Evolutionary conservation across 352 stramenopile genomes (phyloP), one percentile per base, ranked within the genome.

Genomic region (Globisporangium heterothallicum): DNA sequence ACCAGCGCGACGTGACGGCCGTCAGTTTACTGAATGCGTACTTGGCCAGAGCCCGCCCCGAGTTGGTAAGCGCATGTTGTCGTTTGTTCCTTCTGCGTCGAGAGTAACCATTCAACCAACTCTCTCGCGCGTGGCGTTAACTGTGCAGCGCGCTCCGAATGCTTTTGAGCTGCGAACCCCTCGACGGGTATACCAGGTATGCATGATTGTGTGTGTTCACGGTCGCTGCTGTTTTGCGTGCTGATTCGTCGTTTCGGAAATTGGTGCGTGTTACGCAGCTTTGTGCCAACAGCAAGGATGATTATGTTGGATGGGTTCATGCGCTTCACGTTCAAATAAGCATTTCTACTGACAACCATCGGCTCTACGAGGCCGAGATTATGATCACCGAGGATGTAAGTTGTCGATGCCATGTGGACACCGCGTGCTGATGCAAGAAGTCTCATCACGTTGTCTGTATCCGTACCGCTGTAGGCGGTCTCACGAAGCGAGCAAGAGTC

Each of bases 311-410:
- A 35, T 93, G 83, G 83, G 88, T 92, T 43, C 80, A 90, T 32
- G 78, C 79, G 5, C 57, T 93, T 2, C 80, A 93, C 48, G 62
- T 88, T 6, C 80, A 93, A 58, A 93, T 92, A 50, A 77, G 74
- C 18, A 64, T 93, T 36, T 83, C 72, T 24, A 82, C 66, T 22
- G 83, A 93, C 56, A 93, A 93, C 54, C 78, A 91, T 48, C 66
- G 73, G 4, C 59, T 93, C 4, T 86, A 87, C 40, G 74, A 92
- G 50, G 83, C 83, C 9, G 83, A 93, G 49, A 88, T 88, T 57
- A 72, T 84, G 65, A 93, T 93, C 38, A 87, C 82, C 4, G 83
- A 93, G 73, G 80, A 92, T 56, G 82, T 91, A 70, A 36, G 73
- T 68, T 27, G 16, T 9, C 1, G 4, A 27, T 43, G 44, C 5